Conservation (phyloP, 371 early-diverging fungal species). For the Capillidium heterosporum region DNA sequence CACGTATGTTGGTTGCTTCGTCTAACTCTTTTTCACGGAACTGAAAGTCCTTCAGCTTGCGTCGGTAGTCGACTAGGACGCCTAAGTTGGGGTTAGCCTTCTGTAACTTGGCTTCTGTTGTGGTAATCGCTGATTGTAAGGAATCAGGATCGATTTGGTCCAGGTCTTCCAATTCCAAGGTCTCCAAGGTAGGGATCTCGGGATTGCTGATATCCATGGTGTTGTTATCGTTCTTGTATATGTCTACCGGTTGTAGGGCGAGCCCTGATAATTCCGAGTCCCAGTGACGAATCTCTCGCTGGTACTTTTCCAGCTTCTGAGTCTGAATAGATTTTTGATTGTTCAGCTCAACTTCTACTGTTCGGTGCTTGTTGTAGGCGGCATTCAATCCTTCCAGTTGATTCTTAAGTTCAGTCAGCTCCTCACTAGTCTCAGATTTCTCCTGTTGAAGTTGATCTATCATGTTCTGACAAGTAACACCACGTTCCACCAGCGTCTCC, state of each 20-base stretch:
- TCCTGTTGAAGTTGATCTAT: neutral
- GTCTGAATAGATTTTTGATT: neutral
- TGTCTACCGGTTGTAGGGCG: neutral
- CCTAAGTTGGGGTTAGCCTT: conserved; percentile 70
- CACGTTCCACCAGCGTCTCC: conserved; percentile 15
- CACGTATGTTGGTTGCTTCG: conserved; percentile 45
- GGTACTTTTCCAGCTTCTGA: neutral
- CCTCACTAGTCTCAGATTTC: neutral
- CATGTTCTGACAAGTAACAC: conserved; percentile 14
- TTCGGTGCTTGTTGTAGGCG: conserved; percentile 39
- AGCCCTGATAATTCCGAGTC: neutral
- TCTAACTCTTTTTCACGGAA: conserved; percentile 57
- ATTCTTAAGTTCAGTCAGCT: neutral
- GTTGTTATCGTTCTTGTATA: neutral
- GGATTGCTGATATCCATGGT: too few species aligned
- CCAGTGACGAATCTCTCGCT: neutral
- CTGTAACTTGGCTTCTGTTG: conserved; percentile 27
- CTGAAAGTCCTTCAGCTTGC: conserved; percentile 52
- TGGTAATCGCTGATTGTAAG: conserved; percentile 12
- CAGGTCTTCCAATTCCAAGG: conserved; percentile 31
- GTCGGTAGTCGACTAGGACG: conserved; percentile 72
- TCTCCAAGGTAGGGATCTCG: too few species aligned
- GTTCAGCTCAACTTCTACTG: conserved; percentile 19
- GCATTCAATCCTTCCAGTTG: conserved; percentile 39
- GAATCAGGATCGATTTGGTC: conserved; percentile 23